These are phyloP conservation scores for Podaxis mareebaensis DNA, from an alignment of 768 basidiomycete genomes.

Conservation along the genomic window DNA sequence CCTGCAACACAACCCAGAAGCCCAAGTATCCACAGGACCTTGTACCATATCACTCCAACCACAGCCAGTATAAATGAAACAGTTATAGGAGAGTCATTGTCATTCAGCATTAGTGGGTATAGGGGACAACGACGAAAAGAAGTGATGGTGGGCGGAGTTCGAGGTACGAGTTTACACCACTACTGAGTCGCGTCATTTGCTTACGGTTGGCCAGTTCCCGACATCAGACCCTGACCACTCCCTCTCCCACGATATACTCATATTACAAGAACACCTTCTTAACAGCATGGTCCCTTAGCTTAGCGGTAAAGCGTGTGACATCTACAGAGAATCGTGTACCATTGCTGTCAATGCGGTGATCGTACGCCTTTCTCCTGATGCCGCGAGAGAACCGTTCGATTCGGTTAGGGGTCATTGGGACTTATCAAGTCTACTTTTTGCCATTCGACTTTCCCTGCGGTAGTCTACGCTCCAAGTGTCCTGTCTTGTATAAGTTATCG, in stretches of 20 bases:
- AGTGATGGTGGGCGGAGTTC: not conserved
- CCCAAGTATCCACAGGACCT: conserved; percentile 61
- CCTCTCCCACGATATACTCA: not conserved
- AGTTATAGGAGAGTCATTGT: conserved; percentile 11
- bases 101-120: conserved; percentile 26
- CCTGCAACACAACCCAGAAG: conserved; percentile 68
- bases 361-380: conserved; percentile 26
- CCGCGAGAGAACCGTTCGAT: conserved; percentile 32
- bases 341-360: not conserved
- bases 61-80: conserved; percentile 26
- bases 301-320: conserved; percentile 38
- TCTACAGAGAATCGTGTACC: conserved; percentile 18
- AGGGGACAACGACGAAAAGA: conserved; percentile 2
- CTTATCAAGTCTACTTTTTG: conserved; percentile 17
- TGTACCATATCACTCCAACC: conserved; percentile 61
- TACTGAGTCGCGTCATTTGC: not conserved
- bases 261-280: not conserved
- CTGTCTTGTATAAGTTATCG: not conserved
- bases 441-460: not conserved
- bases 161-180: not conserved
- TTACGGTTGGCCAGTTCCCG: not conserved
- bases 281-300: conserved; percentile 29
- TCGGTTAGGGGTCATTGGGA: conserved; percentile 31
- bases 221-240: not conserved
- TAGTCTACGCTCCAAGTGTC: not conserved